A percentile compares a stretch with the other conserved stretches of the same genome.
Conservation (phyloP, 2,329 filamentous ascomycete species). For the Ophiocordyceps polyrhachis-furcata region DNA sequence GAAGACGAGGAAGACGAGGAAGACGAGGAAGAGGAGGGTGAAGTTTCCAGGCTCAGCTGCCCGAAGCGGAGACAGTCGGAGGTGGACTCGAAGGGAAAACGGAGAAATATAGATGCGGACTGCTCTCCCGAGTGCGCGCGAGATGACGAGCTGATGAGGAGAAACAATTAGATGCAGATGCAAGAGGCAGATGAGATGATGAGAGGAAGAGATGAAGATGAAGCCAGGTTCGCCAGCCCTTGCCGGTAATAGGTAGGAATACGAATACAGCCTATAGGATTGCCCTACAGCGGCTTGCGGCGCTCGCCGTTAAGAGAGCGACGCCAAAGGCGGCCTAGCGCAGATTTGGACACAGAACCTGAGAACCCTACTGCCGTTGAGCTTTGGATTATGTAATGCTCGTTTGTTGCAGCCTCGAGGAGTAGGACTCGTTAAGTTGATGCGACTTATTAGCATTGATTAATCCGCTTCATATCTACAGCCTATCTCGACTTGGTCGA, state of each 20-base stretch:
- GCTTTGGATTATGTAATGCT: not conserved
- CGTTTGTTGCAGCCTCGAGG: too few species aligned
- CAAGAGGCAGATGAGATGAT: not conserved
- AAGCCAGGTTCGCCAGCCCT: not conserved
- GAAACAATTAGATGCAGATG: not conserved
- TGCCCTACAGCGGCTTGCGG: not conserved
- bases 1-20: not conserved
- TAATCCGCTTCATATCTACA: too few species aligned
- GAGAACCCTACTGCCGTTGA: not conserved
- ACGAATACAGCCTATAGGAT: too few species aligned
- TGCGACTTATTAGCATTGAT: too few species aligned
- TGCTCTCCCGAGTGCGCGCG: not conserved
- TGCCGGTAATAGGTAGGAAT: not conserved
- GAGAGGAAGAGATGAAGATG: not conserved
- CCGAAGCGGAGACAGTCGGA: not conserved
- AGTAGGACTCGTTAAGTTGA: too few species aligned
- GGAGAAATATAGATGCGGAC: not conserved
- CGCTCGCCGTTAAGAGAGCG: not conserved
- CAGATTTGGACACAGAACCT: too few species aligned
- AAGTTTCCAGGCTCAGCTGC: not conserved
- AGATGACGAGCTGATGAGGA: not conserved
- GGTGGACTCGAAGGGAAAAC: not conserved
- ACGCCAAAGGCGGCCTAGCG: conserved; percentile 2
- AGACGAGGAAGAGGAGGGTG: not conserved
- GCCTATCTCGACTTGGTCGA: too few species aligned